phyloP scores from a whole-genome alignment of 1,139 yeast species.

The Candida dubliniensis region DNA sequence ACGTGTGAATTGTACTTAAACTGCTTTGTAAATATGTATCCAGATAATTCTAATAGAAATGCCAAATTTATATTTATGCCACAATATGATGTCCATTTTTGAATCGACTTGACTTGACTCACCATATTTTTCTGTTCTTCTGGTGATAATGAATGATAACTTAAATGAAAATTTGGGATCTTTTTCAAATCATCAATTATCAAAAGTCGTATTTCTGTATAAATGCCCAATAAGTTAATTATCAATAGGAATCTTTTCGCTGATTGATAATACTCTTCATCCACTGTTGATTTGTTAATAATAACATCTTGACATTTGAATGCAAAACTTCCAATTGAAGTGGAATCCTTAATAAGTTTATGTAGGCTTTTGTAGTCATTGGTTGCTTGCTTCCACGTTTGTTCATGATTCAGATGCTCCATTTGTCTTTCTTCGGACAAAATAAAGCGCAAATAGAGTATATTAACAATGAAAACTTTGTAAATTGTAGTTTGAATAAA shows the following conservation, averaged over 20 bases:
- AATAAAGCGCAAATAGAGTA: neutral
- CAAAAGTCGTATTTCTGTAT: slow-evolving; percentile 1
- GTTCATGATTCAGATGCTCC: slow-evolving; percentile 1
- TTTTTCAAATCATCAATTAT: slow-evolving; percentile 2
- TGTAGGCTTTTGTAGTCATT: slow-evolving; percentile 1
- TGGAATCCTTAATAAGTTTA: slow-evolving; percentile 2
- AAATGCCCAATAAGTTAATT: slow-evolving; percentile 6
- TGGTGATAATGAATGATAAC: slow-evolving; percentile 37
- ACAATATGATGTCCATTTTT: neutral
- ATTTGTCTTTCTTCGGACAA: neutral
- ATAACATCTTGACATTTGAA: slow-evolving; percentile 10
- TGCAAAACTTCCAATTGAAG: slow-evolving; percentile 5
- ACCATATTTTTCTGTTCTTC: slow-evolving; percentile 37
- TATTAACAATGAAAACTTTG: too few species aligned
- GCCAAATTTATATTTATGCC: neutral
- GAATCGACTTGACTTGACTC: neutral
- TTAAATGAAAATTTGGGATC: slow-evolving; percentile 15
- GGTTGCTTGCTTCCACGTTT: slow-evolving; percentile 3
- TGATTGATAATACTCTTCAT: slow-evolving; percentile 7
- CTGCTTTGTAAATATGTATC: slow-evolving; percentile 7
- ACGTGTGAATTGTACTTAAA: slow-evolving; percentile 8
- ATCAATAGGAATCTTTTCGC: slow-evolving; percentile 9
- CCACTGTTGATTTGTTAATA: slow-evolving; percentile 5
- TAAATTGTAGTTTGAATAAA: neutral
- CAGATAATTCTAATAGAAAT: slow-evolving; percentile 7